Evolutionary conservation across 2,329 filamentous ascomycete genomes (phyloP), one percentile per base, ranked within the genome.

Genomic region (Fusarium virguliforme): DNA sequence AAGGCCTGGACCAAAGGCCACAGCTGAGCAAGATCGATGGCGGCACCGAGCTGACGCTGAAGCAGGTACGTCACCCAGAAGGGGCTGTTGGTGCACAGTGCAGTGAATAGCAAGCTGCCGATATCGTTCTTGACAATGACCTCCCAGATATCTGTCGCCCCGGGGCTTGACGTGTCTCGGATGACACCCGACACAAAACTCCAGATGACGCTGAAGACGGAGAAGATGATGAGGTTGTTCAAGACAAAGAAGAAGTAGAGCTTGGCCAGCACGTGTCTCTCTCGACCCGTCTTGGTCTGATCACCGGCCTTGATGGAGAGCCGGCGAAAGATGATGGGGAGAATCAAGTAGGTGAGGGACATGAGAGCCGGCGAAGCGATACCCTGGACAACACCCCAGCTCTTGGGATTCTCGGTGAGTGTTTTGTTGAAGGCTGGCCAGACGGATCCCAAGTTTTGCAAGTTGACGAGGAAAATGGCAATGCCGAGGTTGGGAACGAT

Each of bases 31-130:
- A 99, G 84, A 81, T 99, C 96, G 57, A 97, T 90, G n/a, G 95
- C 93, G 1, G 95, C 94, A 78, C 95, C 95, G 6, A 98, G 86
- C 76, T 98, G 97, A 48, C 96, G 91, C 83, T 98, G 95, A 60
- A 99, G 84, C 18, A 98, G 87, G 87, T 94, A 98, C 2, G 93
- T 95, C 18, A 98, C 90, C 95, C 95, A 99, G 81, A 97, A 99
- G 0, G 92, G 89, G 1, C 95, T 97, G 62, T 97, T 91, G 28
- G 87, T 84, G 83, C 94, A 97, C 1, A 99, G 85, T 0, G 94
- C 88, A n/a, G 85, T 83, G 78, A 97, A 91, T 46, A 95, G 81
- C 30, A 87, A 87, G 2, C 81, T 73, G 64, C 90, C 91, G 46
- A 94, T 87, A 28, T 93, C 78, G 15, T 88, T 86, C 1, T 91